Percentiles rank a stretch among this genome's conserved stretches.
phyloP scores from a whole-genome alignment of 495 filamentous ascomycete species.

The Daldinia loculata region DNA sequence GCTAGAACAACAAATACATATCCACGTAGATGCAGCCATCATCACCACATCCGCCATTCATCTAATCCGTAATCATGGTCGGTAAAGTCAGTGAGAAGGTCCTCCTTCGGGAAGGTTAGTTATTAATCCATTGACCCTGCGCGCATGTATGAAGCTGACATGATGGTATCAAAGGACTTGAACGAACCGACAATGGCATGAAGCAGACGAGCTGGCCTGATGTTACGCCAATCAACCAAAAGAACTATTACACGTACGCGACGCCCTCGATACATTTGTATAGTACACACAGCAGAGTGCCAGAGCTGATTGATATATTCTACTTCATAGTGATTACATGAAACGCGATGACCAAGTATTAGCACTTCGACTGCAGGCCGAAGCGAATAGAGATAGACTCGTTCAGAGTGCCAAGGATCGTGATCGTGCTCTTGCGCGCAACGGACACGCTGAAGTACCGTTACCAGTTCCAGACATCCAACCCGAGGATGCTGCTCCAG shows the following conservation, averaged over 20 bases:
- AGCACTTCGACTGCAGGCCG: constrained; percentile 83
- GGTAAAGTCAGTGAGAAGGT: constrained; percentile 64
- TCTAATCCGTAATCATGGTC: constrained; percentile 51
- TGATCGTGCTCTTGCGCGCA: constrained; percentile 82
- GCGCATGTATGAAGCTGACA: constrained; percentile 1
- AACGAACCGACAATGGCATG: constrained; percentile 97
- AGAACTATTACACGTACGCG: constrained; percentile 98
- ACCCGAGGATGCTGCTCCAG: constrained; percentile 65
- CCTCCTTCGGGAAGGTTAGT: constrained; percentile 59
- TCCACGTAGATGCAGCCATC: constrained; percentile 23
- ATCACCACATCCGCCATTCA: constrained; percentile 15
- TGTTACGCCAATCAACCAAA: constrained; percentile 93
- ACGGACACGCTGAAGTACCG: constrained; percentile 69
- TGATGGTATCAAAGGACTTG: constrained; percentile 65
- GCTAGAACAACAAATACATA: constrained; percentile 9
- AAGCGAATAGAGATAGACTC: constrained; percentile 80
- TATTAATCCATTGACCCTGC: neutral
- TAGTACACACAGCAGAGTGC: neutral
- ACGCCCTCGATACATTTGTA: neutral
- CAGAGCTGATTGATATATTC: constrained; percentile 44
- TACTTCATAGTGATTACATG: constrained; percentile 80
- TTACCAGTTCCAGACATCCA: constrained; percentile 64
- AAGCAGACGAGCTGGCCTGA: constrained; percentile 93
- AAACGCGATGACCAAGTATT: constrained; percentile 98
- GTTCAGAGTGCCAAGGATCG: constrained; percentile 84